Evolutionary conservation across 257 asterid species (phyloP).

Genomic region (Nyctanthes arbortristis): DNA sequence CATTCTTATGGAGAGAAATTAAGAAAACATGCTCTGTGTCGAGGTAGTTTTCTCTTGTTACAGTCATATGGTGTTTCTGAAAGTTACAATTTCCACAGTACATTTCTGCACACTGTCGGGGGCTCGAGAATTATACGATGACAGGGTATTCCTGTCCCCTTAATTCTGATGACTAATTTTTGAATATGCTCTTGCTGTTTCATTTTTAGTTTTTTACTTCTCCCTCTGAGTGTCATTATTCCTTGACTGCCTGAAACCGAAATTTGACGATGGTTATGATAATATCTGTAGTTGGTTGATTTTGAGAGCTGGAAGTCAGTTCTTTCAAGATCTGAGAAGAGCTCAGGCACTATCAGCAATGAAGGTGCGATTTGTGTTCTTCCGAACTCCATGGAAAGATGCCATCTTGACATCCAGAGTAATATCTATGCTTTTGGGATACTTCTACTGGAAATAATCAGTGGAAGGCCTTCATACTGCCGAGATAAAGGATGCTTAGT

Average conservation of each 20-base stretch:
- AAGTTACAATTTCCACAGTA: too few species aligned
- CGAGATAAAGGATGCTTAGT: constrained; percentile 79
- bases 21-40: not conserved
- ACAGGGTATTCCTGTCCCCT: not conserved
- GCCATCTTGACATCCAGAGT: constrained; percentile 67
- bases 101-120: too few species aligned
- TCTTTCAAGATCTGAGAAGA: constrained; percentile 80
- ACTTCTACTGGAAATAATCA: constrained; percentile 77
- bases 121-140: not conserved
- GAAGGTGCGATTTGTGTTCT: constrained; percentile 82
- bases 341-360: constrained; percentile 65
- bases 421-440: constrained; percentile 83
- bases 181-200: too few species aligned
- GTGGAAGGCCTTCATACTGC: constrained; percentile 88
- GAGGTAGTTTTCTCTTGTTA: not conserved
- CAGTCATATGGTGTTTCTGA: too few species aligned
- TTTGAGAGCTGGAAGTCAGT: constrained; percentile 91
- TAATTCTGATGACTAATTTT: not conserved
- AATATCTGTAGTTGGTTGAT: constrained; percentile 72
- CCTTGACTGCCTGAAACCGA: not conserved
- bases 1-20: not conserved
- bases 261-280: not conserved
- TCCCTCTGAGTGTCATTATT: not conserved
- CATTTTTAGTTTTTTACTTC: not conserved
- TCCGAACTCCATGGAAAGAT: constrained; percentile 72